Evolutionary conservation across 192 early-diverging fungal species (phyloP).

Genomic region (Spizellomyces punctatus): DNA sequence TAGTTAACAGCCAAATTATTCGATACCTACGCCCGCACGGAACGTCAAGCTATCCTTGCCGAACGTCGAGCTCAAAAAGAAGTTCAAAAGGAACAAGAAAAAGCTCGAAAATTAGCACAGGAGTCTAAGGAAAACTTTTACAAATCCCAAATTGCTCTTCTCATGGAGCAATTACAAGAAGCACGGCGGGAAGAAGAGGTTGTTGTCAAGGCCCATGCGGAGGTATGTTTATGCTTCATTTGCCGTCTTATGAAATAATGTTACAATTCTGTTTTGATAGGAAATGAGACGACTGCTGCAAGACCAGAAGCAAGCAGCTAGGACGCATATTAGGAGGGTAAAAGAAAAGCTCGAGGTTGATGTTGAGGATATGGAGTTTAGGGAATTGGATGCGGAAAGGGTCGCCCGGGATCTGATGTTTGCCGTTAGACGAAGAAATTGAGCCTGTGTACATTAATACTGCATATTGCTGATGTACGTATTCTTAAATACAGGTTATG

Average conservation of each 20-base stretch:
- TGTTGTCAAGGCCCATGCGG: slow-evolving; percentile 20
- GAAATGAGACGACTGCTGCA: slow-evolving; percentile 18
- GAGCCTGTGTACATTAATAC: no score
- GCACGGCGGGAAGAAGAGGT: slow-evolving; percentile 19
- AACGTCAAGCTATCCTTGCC: slow-evolving; percentile 27
- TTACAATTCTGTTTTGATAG: slow-evolving; percentile 3
- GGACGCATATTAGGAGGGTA: slow-evolving; percentile 3
- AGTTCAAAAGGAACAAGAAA: slow-evolving; percentile 3
- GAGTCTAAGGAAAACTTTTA: slow-evolving; percentile 26
- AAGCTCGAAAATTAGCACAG: not conserved
- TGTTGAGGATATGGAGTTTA: slow-evolving; percentile 13
- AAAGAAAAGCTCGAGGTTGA: slow-evolving; percentile 31
- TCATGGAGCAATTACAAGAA: slow-evolving; percentile 22
- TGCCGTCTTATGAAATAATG: not conserved
- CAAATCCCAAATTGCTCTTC: slow-evolving; percentile 12
- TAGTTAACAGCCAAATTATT: slow-evolving; percentile 12
- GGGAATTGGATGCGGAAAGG: slow-evolving; percentile 18
- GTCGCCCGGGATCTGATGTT: slow-evolving; percentile 1
- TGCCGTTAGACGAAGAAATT: not conserved
- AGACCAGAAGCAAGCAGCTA: slow-evolving; percentile 27
- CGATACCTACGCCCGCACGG: slow-evolving; percentile 6
- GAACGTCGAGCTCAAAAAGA: slow-evolving; percentile 17
- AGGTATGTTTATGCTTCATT: slow-evolving; percentile 9
- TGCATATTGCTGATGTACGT: no score
- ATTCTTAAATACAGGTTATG: no score